Conservation (phyloP, 2,329 filamentous ascomycete species). For the Colletotrichum noveboracense region DNA sequence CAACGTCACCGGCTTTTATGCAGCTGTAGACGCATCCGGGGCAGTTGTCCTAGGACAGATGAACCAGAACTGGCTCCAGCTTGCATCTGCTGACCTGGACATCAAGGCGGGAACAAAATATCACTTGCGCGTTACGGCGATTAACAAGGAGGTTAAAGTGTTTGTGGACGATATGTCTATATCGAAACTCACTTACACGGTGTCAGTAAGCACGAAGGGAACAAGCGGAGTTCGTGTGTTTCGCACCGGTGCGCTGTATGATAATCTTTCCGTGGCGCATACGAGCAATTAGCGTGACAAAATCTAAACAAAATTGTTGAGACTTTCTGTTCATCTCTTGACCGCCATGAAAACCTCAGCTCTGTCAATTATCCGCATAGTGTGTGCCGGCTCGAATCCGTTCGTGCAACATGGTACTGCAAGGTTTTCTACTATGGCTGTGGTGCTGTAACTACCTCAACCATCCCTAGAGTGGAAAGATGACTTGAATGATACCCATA, state of each 20-base stretch:
- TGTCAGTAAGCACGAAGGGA: slow-evolving; percentile 26
- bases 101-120: slow-evolving; percentile 22
- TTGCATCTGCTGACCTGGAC: background rate
- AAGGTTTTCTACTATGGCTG: too few relatives aligned
- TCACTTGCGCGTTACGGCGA: slow-evolving; percentile 28
- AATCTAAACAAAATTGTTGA: too few relatives aligned
- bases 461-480: too few relatives aligned
- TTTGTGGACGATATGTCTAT: slow-evolving; percentile 29
- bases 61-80: slow-evolving; percentile 22
- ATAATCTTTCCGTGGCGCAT: slow-evolving; percentile 31
- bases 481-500: too few relatives aligned
- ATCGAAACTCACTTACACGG: slow-evolving; percentile 11
- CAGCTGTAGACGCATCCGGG: slow-evolving; percentile 31
- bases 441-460: too few relatives aligned
- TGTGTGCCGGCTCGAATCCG: too few relatives aligned
- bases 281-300: too few relatives aligned
- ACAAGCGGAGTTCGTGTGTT: slow-evolving; percentile 30
- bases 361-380: too few relatives aligned
- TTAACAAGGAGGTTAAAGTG: slow-evolving; percentile 29
- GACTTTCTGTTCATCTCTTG: too few relatives aligned
- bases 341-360: too few relatives aligned
- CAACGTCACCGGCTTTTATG: slow-evolving; percentile 31
- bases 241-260: slow-evolving; percentile 26
- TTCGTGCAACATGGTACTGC: too few relatives aligned
- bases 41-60: slow-evolving; percentile 26